Evolutionary conservation across 1,284 basidiomycete genomes (phyloP).

Genomic region (Sphaerobolus stellatus): DNA sequence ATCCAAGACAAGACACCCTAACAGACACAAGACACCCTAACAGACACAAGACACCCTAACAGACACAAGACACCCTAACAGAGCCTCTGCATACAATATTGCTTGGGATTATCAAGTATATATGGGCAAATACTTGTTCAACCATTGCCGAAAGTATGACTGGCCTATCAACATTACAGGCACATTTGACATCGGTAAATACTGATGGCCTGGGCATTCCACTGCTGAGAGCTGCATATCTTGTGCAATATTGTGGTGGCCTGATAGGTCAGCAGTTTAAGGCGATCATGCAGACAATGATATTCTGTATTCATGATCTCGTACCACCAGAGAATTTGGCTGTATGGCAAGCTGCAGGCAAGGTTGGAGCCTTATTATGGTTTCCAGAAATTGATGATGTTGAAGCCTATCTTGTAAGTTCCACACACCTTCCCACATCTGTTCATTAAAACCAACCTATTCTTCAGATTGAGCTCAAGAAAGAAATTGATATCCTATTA

Average conservation of each 20-base stretch:
- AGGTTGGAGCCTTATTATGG: neutral
- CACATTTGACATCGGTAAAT: neutral
- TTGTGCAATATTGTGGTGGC: conserved; percentile 23
- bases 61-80: no score
- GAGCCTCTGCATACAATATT: no score
- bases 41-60: no score
- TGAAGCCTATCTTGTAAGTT: neutral
- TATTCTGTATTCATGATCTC: neutral
- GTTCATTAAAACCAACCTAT: neutral
- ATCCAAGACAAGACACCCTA: no score
- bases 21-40: no score
- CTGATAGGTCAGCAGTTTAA: conserved; percentile 33
- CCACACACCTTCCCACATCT: neutral
- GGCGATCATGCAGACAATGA: conserved; percentile 14
- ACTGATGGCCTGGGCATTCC: conserved; percentile 20
- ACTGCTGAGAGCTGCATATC: conserved; percentile 22
- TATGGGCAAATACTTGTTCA: no score
- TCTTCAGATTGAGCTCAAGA: neutral
- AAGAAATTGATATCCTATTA: conserved; percentile 28
- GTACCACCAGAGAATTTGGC: conserved; percentile 15
- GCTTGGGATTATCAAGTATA: no score
- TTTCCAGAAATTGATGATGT: neutral
- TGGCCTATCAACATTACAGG: no score
- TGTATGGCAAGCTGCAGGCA: conserved; percentile 20
- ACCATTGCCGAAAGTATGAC: no score